A percentile compares a stretch with the other conserved stretches of the same genome.
phyloP scores from a whole-genome alignment of 139 green algal genomes.

The Monoraphidium neglectum region DNA sequence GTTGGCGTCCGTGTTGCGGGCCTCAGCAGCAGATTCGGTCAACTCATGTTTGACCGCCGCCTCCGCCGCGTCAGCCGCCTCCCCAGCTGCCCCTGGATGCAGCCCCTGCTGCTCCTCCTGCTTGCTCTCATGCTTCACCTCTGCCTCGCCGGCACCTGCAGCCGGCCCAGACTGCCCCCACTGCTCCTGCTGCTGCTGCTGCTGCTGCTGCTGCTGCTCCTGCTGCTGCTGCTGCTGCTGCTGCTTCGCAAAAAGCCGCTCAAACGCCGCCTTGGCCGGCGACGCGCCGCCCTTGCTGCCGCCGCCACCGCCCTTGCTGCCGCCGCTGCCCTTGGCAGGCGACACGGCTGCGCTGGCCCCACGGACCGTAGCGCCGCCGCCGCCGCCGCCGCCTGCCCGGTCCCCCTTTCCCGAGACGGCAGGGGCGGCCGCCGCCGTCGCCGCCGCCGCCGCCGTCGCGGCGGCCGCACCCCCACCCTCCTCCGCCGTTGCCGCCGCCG shows the following conservation, averaged over 20 bases:
- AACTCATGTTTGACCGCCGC: too few relatives aligned
- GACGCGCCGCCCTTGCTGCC: not conserved
- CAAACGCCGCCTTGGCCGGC: too few relatives aligned
- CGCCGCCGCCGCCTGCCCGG: not conserved
- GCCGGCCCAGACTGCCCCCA: not conserved
- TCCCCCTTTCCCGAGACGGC: not conserved
- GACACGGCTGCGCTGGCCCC: not conserved
- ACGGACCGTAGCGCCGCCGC: not conserved
- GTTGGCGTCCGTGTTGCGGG: too few relatives aligned
- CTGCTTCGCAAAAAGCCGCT: too few relatives aligned
- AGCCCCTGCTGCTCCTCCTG: constrained; percentile 7
- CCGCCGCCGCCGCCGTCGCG: too few relatives aligned
- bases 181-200: not conserved
- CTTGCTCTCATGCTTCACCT: not conserved
- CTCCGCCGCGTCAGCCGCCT: not conserved
- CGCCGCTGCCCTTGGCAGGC: not conserved
- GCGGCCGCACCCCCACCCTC: too few relatives aligned
- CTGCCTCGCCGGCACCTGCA: not conserved
- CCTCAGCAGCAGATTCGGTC: too few relatives aligned
- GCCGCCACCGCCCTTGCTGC: not conserved
- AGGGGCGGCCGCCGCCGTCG: not conserved
- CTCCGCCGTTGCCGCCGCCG: too few relatives aligned
- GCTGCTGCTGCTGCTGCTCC: not conserved
- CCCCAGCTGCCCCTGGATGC: not conserved
- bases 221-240: not conserved